Percentiles rank a stretch among this genome's conserved stretches.
Conservation (phyloP, 345 rosid species). For the Aquilaria malaccensis region DNA sequence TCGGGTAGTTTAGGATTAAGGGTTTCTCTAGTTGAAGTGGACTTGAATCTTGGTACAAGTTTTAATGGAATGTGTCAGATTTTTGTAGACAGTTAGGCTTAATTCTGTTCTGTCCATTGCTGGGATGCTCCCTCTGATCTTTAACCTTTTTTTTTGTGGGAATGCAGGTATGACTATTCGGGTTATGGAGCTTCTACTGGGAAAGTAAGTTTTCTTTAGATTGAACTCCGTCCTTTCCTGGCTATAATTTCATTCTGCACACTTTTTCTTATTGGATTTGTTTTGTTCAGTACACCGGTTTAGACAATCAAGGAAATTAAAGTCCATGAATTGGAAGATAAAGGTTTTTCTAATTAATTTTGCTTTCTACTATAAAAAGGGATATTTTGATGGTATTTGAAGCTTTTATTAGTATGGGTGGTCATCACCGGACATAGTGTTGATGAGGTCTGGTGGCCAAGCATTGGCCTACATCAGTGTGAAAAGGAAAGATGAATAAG, state of each 20-base stretch:
- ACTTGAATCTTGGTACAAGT: too few relatives aligned
- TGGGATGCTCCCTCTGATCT: slow-evolving; percentile 11
- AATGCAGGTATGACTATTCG: slow-evolving; percentile 90
- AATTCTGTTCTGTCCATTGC: background rate
- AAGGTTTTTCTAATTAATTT: background rate
- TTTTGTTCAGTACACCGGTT: background rate
- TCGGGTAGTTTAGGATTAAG: too few relatives aligned
- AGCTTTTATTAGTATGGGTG: background rate
- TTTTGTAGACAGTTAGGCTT: background rate
- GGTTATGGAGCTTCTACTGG: slow-evolving; percentile 98
- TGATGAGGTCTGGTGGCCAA: background rate
- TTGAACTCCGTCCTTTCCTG: background rate
- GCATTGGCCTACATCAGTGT: background rate
- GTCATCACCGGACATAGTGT: background rate
- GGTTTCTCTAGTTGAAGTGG: too few relatives aligned
- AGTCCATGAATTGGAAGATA: background rate
- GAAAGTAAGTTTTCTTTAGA: slow-evolving; percentile 49
- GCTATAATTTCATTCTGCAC: background rate
- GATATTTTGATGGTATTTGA: background rate
- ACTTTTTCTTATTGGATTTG: background rate
- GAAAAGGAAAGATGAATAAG: background rate
- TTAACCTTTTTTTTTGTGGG: slow-evolving; percentile 9
- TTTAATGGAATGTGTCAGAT: background rate
- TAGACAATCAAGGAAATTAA: background rate
- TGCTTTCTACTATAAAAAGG: background rate